Base-by-base conservation (phyloP, 2,329 filamentous ascomycete species). In the Phoma sp. region DNA sequence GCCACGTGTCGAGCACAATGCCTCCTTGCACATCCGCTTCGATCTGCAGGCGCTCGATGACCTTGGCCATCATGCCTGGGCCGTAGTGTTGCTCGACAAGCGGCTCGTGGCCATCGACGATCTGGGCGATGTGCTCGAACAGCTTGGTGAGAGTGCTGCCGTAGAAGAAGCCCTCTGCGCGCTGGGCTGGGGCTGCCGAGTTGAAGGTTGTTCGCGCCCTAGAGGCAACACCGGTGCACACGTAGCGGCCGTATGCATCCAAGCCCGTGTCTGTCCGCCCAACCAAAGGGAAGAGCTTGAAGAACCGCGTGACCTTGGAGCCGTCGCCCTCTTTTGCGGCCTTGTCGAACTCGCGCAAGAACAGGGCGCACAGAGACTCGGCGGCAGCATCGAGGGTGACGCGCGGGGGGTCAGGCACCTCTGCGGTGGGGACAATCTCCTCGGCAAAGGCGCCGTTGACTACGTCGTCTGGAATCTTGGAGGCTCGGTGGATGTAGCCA, bases 81-180 rank as follows among this genome's bases (percentile, higher is more conserved):
- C 95, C 95, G 71, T 99, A 99, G 75, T 99, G 95, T 41, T 91
- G 87, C 78, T 98, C 93, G 1, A 99, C 94, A 8, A 99, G 82
- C 0, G 87, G 87, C 29, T 94, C 92, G 71, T 99, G 95, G 1
- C 90, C 88, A 68, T 98, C 94, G 21, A 99, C 88, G 62, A 99
- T 97, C 72, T 96, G 91, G 2, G 95, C 94, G 74, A 99, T 96
- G 76, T 99, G 94, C 75, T 98, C 94, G 72, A 99, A 99, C 41
- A 99, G 78, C 71, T 91, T 93, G 4, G 93, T 96, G 60, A 99
- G 80, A 2, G 91, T 89, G 74, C 90, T 94, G 37, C 90, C 93
- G 73, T 96, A 98, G 80, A 97, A 96, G 78, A 93, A 91, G 4
- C 88, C 88, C 57, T 96, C 93, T 67, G 86, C 89, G 45, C 81